Evolutionary conservation across 1,284 basidiomycete species (phyloP).

Genomic region (Sphaerobolus stellatus): DNA sequence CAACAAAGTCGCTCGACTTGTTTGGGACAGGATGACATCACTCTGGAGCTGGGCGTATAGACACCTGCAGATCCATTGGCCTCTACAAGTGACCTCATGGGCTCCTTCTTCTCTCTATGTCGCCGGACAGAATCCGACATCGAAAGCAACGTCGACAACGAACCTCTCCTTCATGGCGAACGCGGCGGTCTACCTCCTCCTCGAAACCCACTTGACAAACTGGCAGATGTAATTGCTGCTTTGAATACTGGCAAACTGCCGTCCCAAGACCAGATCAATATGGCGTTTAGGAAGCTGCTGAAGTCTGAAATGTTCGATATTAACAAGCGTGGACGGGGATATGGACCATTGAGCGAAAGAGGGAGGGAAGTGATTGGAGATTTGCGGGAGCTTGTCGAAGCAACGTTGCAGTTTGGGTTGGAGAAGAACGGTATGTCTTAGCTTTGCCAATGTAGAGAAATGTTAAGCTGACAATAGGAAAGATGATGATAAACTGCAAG

Average conservation of each 20-base stretch:
- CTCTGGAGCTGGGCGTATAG: too few relatives aligned
- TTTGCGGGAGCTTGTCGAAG: slow-evolving; percentile 36
- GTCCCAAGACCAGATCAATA: slow-evolving; percentile 44
- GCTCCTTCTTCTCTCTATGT: too few relatives aligned
- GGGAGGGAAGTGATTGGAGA: slow-evolving; percentile 35
- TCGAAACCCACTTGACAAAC: slow-evolving; percentile 31
- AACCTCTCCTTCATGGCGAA: too few relatives aligned
- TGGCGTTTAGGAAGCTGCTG: slow-evolving; percentile 32
- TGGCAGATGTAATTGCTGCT: slow-evolving; percentile 43
- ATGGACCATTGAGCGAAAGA: slow-evolving; percentile 33
- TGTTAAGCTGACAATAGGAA: not conserved
- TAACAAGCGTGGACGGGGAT: slow-evolving; percentile 2
- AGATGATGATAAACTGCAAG: slow-evolving; percentile 50
- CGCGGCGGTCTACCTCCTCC: not conserved
- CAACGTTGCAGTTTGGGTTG: slow-evolving; percentile 40
- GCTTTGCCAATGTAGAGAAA: not conserved
- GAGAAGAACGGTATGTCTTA: slow-evolving; percentile 50
- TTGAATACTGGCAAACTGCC: slow-evolving; percentile 48
- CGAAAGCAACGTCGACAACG: too few relatives aligned
- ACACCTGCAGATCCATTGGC: too few relatives aligned
- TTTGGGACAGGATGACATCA: too few relatives aligned
- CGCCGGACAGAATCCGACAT: too few relatives aligned
- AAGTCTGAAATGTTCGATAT: slow-evolving; percentile 35
- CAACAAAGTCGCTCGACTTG: too few relatives aligned
- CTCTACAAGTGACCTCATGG: too few relatives aligned